A percentile compares a stretch with the other conserved stretches of the same genome.
phyloP scores from a whole-genome alignment of 371 early-diverging fungal genomes.

The Vairimorpha ceranae region DNA sequence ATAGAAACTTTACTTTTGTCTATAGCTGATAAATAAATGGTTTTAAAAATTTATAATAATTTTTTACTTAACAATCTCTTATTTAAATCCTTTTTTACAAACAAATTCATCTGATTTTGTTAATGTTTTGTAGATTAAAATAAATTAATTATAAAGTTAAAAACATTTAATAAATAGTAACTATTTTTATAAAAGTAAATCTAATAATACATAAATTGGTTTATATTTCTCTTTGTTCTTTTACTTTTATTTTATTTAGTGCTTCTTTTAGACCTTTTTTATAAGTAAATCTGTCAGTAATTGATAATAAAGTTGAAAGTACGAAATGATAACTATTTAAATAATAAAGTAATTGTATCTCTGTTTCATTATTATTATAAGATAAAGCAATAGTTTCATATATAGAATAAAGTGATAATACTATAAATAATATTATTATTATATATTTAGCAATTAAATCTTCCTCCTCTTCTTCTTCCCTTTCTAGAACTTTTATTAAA shows the following conservation, averaged over 20 bases:
- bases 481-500: not conserved
- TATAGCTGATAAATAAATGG: conserved; percentile 61
- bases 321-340: not conserved
- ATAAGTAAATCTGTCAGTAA: not conserved
- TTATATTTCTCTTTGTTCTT: not conserved
- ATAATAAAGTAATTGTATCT: not conserved
- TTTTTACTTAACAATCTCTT: too few relatives aligned
- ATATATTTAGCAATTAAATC: conserved; percentile 3
- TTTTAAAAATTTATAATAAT: too few relatives aligned
- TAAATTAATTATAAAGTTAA: too few relatives aligned
- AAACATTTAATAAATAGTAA: too few relatives aligned
- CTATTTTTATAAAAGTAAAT: too few relatives aligned
- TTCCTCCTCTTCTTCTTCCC: conserved; percentile 3
- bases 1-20: conserved; percentile 55
- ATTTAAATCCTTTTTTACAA: too few relatives aligned
- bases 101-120: too few relatives aligned
- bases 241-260: not conserved
- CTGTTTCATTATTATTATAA: not conserved
- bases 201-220: too few relatives aligned
- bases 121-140: too few relatives aligned
- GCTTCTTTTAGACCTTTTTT: conserved; percentile 7
- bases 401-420: not conserved
- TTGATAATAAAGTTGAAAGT: not conserved
- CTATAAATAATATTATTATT: not conserved
- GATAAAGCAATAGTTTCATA: not conserved